These are phyloP conservation scores for Begonia masoniana DNA, from an alignment of 306 rosid genomes.

Conservation along the genomic window DNA sequence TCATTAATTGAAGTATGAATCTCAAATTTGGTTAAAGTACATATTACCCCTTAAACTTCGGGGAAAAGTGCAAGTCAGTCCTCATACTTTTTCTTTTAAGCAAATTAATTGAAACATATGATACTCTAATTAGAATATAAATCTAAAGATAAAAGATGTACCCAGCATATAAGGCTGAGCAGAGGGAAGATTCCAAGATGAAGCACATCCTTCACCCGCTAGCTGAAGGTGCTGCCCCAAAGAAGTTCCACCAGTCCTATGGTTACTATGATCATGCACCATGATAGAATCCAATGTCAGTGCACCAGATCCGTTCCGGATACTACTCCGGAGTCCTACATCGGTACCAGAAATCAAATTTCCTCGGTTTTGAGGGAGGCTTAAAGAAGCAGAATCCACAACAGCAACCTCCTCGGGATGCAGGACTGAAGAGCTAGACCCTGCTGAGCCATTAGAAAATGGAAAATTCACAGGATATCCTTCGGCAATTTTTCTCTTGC, in stretches of 20 bases:
- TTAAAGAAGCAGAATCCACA: constrained; percentile 26
- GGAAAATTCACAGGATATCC: constrained; percentile 51
- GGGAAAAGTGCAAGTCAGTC: too few relatives aligned
- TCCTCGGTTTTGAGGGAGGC: constrained; percentile 9
- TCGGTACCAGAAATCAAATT: not conserved
- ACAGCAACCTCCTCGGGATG: constrained; percentile 51
- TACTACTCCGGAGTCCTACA: constrained; percentile 5
- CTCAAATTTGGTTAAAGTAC: too few relatives aligned
- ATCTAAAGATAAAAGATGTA: not conserved
- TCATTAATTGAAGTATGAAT: not conserved
- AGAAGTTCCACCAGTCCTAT: constrained; percentile 53
- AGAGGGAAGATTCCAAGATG: constrained; percentile 60
- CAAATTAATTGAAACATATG: not conserved
- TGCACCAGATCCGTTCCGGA: constrained; percentile 4
- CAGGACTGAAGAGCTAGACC: constrained; percentile 49
- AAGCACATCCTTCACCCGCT: constrained; percentile 29
- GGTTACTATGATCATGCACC: constrained; percentile 20
- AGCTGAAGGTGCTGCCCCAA: constrained; percentile 69
- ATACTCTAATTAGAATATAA: not conserved
- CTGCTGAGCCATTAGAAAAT: constrained; percentile 37
- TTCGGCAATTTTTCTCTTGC: constrained; percentile 68
- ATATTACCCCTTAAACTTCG: not conserved
- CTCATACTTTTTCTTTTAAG: too few relatives aligned
- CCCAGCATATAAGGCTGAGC: constrained; percentile 34
- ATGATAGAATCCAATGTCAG: constrained; percentile 5